Evolutionary conservation across 2,329 filamentous ascomycete species (phyloP).

Genomic region (Colletotrichum sp.): DNA sequence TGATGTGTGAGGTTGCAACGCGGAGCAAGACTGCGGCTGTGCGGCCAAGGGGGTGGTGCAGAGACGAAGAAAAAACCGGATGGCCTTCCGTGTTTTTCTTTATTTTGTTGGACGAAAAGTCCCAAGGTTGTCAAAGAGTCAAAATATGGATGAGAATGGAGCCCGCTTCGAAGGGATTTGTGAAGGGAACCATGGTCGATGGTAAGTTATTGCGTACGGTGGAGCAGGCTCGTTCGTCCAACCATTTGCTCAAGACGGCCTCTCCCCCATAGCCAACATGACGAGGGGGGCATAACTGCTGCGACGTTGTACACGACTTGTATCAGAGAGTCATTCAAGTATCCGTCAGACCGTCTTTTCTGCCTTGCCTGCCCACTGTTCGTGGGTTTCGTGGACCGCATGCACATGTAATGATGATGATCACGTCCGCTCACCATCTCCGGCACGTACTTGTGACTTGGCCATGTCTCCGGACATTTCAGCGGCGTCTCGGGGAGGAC

Average conservation of each 20-base stretch:
- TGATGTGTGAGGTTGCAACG: background rate
- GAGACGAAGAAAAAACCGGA: background rate
- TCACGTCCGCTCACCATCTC: background rate
- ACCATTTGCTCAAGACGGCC: background rate
- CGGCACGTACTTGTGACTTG: background rate
- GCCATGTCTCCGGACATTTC: background rate
- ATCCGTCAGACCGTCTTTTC: background rate
- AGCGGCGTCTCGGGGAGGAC: background rate
- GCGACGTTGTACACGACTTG: background rate
- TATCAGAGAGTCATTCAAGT: background rate
- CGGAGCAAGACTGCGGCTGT: background rate
- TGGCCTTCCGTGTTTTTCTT: background rate
- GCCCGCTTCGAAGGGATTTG: background rate
- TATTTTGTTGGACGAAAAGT: background rate
- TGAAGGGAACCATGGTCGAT: background rate
- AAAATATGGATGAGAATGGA: background rate
- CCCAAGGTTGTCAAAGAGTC: background rate
- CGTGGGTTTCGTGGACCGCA: background rate
- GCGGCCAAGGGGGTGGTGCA: background rate
- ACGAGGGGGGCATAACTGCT: background rate
- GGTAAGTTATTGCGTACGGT: background rate
- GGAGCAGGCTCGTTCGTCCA: background rate
- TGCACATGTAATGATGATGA: background rate
- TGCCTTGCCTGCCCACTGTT: background rate
- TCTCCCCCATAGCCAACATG: background rate